Conservation (phyloP, 495 filamentous ascomycete genomes). For the Hypomontagnella monticulosa region DNA sequence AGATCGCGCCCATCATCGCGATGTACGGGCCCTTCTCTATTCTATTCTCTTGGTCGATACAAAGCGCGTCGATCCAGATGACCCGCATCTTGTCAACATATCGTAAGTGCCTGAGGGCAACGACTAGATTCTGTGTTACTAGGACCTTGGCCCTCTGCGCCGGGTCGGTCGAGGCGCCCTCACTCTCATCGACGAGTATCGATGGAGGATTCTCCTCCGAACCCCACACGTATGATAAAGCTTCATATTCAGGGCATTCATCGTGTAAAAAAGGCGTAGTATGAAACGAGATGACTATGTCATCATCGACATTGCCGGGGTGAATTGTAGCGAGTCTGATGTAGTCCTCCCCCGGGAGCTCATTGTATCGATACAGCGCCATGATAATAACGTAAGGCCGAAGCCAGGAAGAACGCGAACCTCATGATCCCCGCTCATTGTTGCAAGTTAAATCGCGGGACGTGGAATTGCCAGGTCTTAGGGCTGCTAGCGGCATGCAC, state of each 20-base stretch:
- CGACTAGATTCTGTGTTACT: constrained; percentile 5
- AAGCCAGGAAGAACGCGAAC: background rate
- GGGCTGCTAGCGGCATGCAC: no score
- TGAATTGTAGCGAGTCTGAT: constrained; percentile 24
- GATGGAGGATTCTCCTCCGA: background rate
- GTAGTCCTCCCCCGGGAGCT: constrained; percentile 5
- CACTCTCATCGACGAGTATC: background rate
- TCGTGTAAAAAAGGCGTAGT: background rate
- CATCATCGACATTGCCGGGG: constrained; percentile 6
- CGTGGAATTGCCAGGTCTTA: no score
- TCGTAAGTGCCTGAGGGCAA: constrained; percentile 17
- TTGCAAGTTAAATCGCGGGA: no score
- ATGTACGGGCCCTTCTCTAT: constrained; percentile 43
- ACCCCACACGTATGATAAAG: constrained; percentile 30
- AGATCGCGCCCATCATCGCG: constrained; percentile 43
- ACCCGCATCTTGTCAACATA: background rate
- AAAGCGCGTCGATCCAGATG: constrained; percentile 28
- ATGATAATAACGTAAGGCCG: constrained; percentile 4
- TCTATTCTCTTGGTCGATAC: constrained; percentile 25
- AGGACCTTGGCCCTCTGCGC: background rate
- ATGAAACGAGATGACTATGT: constrained; percentile 11
- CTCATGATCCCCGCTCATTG: no score
- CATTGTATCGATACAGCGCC: constrained; percentile 1
- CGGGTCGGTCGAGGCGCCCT: background rate
- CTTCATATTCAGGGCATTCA: constrained; percentile 9